Conservation (phyloP, 768 basidiomycete genomes). For the Cubamyces sp. region DNA sequence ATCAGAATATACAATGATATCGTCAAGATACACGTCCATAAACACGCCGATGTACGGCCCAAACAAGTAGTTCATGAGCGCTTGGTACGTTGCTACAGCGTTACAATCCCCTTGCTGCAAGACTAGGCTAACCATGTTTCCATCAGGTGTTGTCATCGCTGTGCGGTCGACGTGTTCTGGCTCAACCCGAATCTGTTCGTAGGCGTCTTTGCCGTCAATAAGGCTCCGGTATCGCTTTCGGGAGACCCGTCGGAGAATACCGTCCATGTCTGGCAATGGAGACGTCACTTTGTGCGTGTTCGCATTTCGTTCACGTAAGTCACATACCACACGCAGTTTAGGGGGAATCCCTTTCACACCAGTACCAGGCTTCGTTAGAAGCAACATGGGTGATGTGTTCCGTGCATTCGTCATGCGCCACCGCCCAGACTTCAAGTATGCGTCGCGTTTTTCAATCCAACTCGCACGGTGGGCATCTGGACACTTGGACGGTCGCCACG, state of each 20-base stretch:
- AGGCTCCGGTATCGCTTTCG: conserved; percentile 27
- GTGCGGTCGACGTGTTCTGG: no score
- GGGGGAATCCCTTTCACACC: no score
- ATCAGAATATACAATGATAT: conserved; percentile 41
- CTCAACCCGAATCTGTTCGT: no score
- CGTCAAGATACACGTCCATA: conserved; percentile 30
- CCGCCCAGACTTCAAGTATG: conserved; percentile 35
- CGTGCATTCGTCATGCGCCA: conserved; percentile 35
- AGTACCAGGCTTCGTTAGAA: conserved; percentile 32
- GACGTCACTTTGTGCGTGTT: conserved; percentile 36
- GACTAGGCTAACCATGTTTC: no score
- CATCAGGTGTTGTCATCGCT: no score
- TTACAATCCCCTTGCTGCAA: no score
- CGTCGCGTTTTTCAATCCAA: conserved; percentile 36
- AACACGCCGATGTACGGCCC: conserved; percentile 30
- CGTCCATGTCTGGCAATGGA: no score
- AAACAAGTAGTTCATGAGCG: conserved; percentile 47
- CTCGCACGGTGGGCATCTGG: conserved; percentile 35
- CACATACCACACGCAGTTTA: no score
- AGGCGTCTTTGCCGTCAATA: no score
- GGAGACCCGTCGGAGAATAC: conserved; percentile 17
- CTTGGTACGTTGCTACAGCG: conserved; percentile 40
- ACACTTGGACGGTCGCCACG: conserved; percentile 43
- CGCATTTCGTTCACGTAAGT: conserved; percentile 34
- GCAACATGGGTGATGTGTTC: conserved; percentile 39